A percentile compares a stretch with the other conserved stretches of the same genome.
Evolutionary conservation across 345 rosid species (phyloP).

Genomic region (Hypericum perforatum): DNA sequence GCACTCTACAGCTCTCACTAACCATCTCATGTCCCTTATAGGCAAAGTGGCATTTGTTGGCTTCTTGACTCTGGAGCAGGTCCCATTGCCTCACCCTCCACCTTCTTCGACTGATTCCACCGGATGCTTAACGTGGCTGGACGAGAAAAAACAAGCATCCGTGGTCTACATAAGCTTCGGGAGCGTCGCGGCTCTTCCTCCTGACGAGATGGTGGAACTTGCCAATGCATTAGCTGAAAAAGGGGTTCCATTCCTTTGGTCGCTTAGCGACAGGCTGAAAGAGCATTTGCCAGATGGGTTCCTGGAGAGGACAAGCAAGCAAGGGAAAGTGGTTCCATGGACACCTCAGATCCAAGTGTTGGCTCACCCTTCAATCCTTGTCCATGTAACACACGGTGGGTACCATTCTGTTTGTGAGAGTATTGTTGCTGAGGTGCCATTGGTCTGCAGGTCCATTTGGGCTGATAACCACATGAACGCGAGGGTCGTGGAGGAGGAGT

Average conservation of each 20-base stretch:
- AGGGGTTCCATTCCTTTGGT: conserved; percentile 14
- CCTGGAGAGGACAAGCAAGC: not conserved
- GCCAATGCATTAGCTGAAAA: not conserved
- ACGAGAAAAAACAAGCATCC: not conserved
- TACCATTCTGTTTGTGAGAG: conserved; percentile 47
- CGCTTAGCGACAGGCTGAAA: conserved; percentile 9
- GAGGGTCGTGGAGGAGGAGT: conserved; percentile 36
- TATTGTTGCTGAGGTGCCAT: conserved; percentile 36
- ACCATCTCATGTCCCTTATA: not conserved
- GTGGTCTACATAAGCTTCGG: conserved; percentile 3
- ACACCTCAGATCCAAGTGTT: not conserved
- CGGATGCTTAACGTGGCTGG: conserved; percentile 6
- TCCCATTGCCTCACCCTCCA: not conserved
- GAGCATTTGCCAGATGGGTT: conserved; percentile 5
- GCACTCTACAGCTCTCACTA: not conserved
- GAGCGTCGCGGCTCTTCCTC: not conserved
- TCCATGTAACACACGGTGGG: conserved; percentile 20
- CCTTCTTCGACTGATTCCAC: not conserved
- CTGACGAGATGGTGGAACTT: not conserved
- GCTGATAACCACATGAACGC: conserved; percentile 40
- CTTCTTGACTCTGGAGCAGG: not conserved
- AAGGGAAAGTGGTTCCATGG: conserved; percentile 8
- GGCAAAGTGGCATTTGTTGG: not conserved
- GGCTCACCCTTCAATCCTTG: conserved; percentile 1
- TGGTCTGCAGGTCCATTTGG: conserved; percentile 53